Conservation (phyloP, 1,284 basidiomycete species). For the Cutaneotrichosporon cavernicola region DNA sequence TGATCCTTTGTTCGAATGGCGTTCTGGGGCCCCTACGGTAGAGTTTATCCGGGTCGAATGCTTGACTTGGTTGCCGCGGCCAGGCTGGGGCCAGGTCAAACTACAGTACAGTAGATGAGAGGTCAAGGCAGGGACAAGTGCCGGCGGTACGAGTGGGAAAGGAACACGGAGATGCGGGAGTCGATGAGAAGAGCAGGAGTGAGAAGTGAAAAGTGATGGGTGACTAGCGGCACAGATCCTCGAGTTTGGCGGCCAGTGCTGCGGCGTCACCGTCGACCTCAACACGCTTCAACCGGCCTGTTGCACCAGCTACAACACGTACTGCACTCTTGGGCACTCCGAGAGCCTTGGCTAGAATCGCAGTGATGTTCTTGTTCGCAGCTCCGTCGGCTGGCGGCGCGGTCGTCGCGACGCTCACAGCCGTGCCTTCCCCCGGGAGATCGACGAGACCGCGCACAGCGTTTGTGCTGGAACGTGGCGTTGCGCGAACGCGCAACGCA, state of each 20-base stretch:
- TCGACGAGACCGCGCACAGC: constrained; percentile 1
- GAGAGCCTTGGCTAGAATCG: constrained; percentile 1
- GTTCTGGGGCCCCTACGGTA: not conserved
- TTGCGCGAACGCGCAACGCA: not conserved
- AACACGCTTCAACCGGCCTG: constrained; percentile 2
- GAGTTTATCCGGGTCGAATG: not conserved
- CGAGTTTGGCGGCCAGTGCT: not conserved
- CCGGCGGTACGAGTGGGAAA: not conserved
- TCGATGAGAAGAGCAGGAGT: not conserved
- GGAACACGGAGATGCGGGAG: not conserved
- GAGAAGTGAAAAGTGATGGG: not conserved
- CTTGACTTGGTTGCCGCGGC: not conserved
- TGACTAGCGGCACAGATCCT: not conserved
- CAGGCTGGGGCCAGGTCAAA: too few species aligned
- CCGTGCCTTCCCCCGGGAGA: not conserved
- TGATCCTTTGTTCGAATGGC: not conserved
- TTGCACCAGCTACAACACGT: not conserved
- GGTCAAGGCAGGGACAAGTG: too few species aligned
- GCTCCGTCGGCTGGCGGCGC: not conserved
- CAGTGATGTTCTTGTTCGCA: constrained; percentile 1
- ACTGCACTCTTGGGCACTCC: not conserved
- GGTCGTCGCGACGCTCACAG: not conserved
- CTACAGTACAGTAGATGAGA: too few species aligned
- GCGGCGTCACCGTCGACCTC: constrained; percentile 2
- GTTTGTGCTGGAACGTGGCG: not conserved